A percentile compares a stretch with the other conserved stretches of the same genome.
phyloP scores from a whole-genome alignment of 2,329 filamentous ascomycete species.

The Trichoderma koningii region DNA sequence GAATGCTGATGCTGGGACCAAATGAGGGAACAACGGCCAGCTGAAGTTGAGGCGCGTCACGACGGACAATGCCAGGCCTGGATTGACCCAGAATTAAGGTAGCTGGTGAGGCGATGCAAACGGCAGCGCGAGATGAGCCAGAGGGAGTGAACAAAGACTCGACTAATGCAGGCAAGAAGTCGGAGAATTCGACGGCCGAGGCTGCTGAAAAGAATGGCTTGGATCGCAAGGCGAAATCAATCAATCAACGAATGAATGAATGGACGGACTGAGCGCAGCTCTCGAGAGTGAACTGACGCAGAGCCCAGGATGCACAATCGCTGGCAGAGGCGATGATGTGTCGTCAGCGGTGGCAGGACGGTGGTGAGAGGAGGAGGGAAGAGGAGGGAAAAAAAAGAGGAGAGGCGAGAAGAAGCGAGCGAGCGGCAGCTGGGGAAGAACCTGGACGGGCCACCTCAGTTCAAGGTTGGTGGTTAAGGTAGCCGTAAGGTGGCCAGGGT shows the following conservation, averaged over 20 bases:
- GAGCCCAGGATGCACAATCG: conserved; percentile 18
- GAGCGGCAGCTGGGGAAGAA: conserved; percentile 16
- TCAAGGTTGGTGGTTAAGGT: not conserved
- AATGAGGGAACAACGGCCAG: conserved; percentile 28
- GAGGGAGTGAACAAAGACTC: conserved; percentile 29
- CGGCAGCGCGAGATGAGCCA: conserved; percentile 12
- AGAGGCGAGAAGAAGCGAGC: conserved; percentile 25
- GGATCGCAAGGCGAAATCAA: not conserved
- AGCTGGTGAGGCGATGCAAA: conserved; percentile 5
- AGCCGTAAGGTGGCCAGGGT: not conserved
- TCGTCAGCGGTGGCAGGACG: not conserved
- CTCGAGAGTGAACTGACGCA: conserved; percentile 7
- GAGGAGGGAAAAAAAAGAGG: conserved; percentile 28
- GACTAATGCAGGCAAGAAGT: conserved; percentile 5
- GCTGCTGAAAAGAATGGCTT: conserved; percentile 16
- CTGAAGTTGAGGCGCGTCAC: conserved; percentile 36
- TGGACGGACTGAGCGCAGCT: conserved; percentile 27
- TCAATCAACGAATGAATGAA: conserved; percentile 21
- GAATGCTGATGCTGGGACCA: conserved; percentile 22
- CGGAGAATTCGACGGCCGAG: conserved; percentile 1
- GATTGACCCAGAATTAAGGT: not conserved
- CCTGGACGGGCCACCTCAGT: not conserved
- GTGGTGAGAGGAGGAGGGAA: conserved; percentile 15
- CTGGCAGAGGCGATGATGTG: conserved; percentile 21
- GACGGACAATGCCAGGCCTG: conserved; percentile 11